Evolutionary conservation across 768 basidiomycete genomes (phyloP), one percentile per base, ranked within the genome.

Genomic region (Multifurca ochricompacta): DNA sequence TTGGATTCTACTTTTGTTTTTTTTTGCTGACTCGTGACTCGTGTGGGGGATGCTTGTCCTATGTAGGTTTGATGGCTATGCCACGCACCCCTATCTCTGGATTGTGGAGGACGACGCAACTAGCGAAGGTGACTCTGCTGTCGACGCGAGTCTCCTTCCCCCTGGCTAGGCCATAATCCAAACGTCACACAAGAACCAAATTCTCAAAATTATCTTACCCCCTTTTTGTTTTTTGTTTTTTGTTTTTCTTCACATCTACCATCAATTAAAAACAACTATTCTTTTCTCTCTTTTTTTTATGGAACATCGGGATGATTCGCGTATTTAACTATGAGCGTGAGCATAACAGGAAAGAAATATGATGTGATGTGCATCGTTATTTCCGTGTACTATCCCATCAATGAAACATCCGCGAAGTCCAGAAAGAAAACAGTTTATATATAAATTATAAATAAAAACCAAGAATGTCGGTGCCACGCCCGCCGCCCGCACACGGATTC

Each of bases 1-100:
- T 9, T n/a, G n/a, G n/a, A n/a, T 31, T 50, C 1, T 47, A 5
- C 16, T 43, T 32, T 45, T 30, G 40, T 30, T 27, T n/a, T 16
- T 21, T 6, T 34, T 10, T 30, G 41, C 7, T 42, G 41, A 42
- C n/a, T 39, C n/a, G n/a, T n/a, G n/a, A n/a, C n/a, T n/a, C n/a
- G n/a, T n/a, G n/a, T n/a, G n/a, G n/a, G 37, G 6, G 19, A 14
- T 34, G 25, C 30, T 30, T 3, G 23, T 40, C 1, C 19, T 27
- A 47, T 31, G 5, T 58, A 95, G 94, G 94, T 66, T 72, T 90
- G 35, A 99, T 99, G 95, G 94, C 90, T 6, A 96, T 99, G 89
- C 96, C 96, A 4, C 81, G 96, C 57, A 96, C 96, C 5, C 94
- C 95, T 2, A 87, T 98, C 64, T 67, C 79, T 14, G 72, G 76